Evolutionary conservation across 179 eudicot genomes (phyloP), one percentile per base, ranked within the genome.

Genomic region (Drosera spatulata): DNA sequence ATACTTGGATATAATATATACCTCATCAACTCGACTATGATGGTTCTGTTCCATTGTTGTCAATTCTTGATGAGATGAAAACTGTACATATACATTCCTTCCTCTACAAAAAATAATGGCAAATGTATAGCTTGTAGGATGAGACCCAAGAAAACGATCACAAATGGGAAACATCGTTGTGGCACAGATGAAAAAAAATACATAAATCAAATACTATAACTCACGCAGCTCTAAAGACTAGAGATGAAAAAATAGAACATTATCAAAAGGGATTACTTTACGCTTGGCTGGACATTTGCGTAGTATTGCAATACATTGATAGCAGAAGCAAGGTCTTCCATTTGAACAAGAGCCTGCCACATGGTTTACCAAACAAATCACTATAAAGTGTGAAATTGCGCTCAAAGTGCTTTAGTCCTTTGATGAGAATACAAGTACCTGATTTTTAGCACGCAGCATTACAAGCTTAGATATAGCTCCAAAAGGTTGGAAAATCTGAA

Each of bases 401-500:
- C 42, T 15, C 22, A 7, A 38, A 41, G 39, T 66, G 3, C 50
- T 43, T 39, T 33, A 7, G 38, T 38, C n/a, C 15, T n/a, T 11
- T 5, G 4, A 51, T 5, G 22, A 51, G 5, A 13, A 12, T 11
- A 11, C 6, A 51, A n/a, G 55, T 12, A 91, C 97, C 97, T 91
- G 96, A 69, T 87, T 91, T 65, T 91, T 91, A 12, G 96, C 97
- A 46, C 96, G 96, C 73, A 91, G 81, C 97, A 91, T 85, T 66
- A 91, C 97, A 40, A 91, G 97, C 75, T 85, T 85, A 59, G 87
- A 69, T 61, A 87, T 73, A 51, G 71, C 86, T 61, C 97, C 97
- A 77, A 87, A 87, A 40, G 97, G 88, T 72, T 91, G 97, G 79
- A 91, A 87, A 59, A 91, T 75, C 75, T 83, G 94, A 59, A 87